Evolutionary conservation across 2,329 filamentous ascomycete genomes (phyloP).

Genomic region (Elsinoe necatrix): DNA sequence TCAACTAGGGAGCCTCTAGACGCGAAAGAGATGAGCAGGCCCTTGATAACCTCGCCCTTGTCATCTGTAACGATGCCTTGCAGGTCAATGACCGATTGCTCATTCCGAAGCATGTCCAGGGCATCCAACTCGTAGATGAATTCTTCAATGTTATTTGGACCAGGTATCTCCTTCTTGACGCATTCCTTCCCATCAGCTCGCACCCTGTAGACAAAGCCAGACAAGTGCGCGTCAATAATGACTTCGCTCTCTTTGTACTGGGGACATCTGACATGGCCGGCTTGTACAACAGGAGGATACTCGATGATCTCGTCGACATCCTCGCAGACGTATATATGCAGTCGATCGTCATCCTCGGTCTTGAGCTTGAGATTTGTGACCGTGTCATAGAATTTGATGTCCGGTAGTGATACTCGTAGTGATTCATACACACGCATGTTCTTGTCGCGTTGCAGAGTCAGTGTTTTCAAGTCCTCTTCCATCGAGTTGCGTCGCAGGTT

Average conservation of each 20-base stretch:
- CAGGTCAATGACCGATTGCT: slow-evolving; percentile 72
- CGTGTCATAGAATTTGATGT: slow-evolving; percentile 92
- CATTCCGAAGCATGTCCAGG: slow-evolving; percentile 65
- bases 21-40: slow-evolving; percentile 80
- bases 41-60: slow-evolving; percentile 63
- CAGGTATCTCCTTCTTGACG: slow-evolving; percentile 97
- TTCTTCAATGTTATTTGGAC: slow-evolving; percentile 88
- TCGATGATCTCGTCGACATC: slow-evolving; percentile 90
- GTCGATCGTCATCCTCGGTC: slow-evolving; percentile 70
- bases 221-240: slow-evolving; percentile 83
- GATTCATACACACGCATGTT: slow-evolving; percentile 88
- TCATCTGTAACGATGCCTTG: slow-evolving; percentile 85
- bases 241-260: slow-evolving; percentile 65
- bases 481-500: slow-evolving; percentile 70
- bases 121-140: slow-evolving; percentile 97
- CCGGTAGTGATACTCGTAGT: slow-evolving; percentile 81
- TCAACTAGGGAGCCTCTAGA: slow-evolving; percentile 83
- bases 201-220: slow-evolving; percentile 96
- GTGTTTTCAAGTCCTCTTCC: slow-evolving; percentile 69
- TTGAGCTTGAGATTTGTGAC: slow-evolving; percentile 94
- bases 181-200: slow-evolving; percentile 57
- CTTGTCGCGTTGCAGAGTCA: slow-evolving; percentile 84
- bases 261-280: slow-evolving; percentile 57
- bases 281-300: slow-evolving; percentile 65
- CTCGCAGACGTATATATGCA: slow-evolving; percentile 97